Conservation (phyloP, 2,329 filamentous ascomycete genomes). For the Lachnellula willkommii region DNA sequence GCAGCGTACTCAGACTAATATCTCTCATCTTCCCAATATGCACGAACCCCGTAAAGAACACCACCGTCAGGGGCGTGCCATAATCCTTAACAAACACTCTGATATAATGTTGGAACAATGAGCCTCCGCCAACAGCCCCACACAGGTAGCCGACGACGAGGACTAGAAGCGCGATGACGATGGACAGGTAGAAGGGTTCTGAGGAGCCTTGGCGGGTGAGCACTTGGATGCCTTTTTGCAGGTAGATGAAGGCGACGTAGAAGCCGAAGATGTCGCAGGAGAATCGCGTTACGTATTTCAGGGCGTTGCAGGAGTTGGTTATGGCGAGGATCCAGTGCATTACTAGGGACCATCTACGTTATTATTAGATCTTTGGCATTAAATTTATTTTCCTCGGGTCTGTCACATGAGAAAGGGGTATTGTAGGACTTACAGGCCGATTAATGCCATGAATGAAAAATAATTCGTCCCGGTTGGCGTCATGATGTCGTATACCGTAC, state of each 20-base stretch:
- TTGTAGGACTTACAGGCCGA: conserved; percentile 54
- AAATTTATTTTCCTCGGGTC: neutral
- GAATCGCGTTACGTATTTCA: conserved; percentile 87
- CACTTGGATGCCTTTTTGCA: conserved; percentile 87
- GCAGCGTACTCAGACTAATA: conserved; percentile 64
- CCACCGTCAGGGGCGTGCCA: conserved; percentile 72
- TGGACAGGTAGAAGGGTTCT: conserved; percentile 69
- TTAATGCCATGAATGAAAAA: conserved; percentile 87
- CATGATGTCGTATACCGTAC: conserved; percentile 88
- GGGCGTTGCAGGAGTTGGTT: conserved; percentile 79
- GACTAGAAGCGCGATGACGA: conserved; percentile 71
- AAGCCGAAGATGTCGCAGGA: conserved; percentile 93
- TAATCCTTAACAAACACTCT: conserved; percentile 86
- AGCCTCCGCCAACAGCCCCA: conserved; percentile 63
- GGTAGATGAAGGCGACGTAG: conserved; percentile 86
- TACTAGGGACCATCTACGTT: conserved; percentile 66
- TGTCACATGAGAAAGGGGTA: neutral
- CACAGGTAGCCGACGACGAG: conserved; percentile 72
- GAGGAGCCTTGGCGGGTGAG: conserved; percentile 66
- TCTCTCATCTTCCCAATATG: conserved; percentile 77
- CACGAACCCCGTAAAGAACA: conserved; percentile 88
- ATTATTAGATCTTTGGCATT: too few species aligned
- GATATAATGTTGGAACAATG: conserved; percentile 67
- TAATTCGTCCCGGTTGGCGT: conserved; percentile 71
- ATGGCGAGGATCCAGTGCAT: conserved; percentile 81